Base-by-base conservation (phyloP, 768 basidiomycete genomes). In the Leccinum broughii region DNA sequence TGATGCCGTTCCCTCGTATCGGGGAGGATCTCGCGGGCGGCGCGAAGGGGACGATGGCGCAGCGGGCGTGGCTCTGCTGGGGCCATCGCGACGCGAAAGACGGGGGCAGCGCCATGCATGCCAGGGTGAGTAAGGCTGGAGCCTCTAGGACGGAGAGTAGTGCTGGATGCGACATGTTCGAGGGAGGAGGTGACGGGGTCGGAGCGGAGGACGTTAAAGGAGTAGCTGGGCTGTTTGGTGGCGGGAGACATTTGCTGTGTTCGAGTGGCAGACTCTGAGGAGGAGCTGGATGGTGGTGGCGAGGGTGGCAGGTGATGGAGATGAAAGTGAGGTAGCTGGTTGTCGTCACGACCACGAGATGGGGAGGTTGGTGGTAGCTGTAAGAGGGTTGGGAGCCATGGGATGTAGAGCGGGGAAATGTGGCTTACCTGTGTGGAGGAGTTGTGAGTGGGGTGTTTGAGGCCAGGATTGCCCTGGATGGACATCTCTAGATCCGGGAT, bases 181-280 rank as follows among this genome's bases (percentile, higher is more conserved):
- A 81, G 74, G 10, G 80, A 80, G 4, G 76, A 65, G 3, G 70
- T 74, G 56, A 75, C 48, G 28, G 80, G 79, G 60, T 78, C 76
- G 6, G 81, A 77, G 20, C 78, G 75, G 39, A 80, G 73, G n/a
- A 81, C 77, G 64, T 76, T 77, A 70, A 80, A 82, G 2, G 78
- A 78, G 65, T 74, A 77, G 28, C 37, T 49, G 8, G 69, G 62
- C 5, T 60, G 61, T 22, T 66, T 63, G 3, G 64, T 30, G 6
- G 60, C n/a, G 34, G 59, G 62, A 6, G 68, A 59, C 28, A 57
- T 56, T 10, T 53, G 61, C 24, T 66, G 71, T 15, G 63, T 35
- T 17, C 61, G 68, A 13, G 62, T 41, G 2, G 69, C 67, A 3
- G 69, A 71, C 35, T 74, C 72, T 35, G 71, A 74, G 46, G 69